Conservation (phyloP, 2,329 filamentous ascomycete genomes). For the Boeremia exigua region DNA sequence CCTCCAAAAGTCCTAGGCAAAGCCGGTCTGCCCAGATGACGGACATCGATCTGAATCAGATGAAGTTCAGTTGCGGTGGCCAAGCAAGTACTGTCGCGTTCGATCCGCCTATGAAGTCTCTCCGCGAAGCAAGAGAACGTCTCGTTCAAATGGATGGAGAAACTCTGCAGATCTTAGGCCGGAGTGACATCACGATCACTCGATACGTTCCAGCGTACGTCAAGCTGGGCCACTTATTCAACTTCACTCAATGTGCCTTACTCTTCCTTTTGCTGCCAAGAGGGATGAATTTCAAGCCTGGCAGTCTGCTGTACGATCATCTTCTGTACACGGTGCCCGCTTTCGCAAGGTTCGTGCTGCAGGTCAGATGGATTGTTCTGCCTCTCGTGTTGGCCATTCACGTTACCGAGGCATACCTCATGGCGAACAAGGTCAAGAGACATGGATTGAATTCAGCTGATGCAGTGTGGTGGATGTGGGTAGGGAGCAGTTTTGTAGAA, state of each 20-base stretch:
- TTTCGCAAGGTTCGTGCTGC: conserved; percentile 64
- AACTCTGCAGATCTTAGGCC: conserved; percentile 65
- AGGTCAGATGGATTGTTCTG: conserved; percentile 65
- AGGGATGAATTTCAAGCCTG: conserved; percentile 41
- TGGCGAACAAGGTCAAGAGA: conserved; percentile 56
- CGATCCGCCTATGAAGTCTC: conserved; percentile 71
- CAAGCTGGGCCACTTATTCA: conserved; percentile 54
- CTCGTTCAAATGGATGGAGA: conserved; percentile 75
- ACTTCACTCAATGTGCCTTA: conserved; percentile 57
- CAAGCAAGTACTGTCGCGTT: conserved; percentile 64
- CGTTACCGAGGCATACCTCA: conserved; percentile 62
- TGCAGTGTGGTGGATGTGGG: conserved; percentile 61
- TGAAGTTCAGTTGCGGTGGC: conserved; percentile 66
- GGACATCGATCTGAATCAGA: conserved; percentile 67
- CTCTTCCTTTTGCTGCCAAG: conserved; percentile 40
- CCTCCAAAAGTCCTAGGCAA: conserved; percentile 60
- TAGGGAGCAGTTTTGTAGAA: conserved; percentile 59
- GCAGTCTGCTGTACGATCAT: conserved; percentile 43
- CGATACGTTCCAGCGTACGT: conserved; percentile 60
- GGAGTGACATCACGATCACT: conserved; percentile 62
- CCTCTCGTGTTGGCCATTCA: conserved; percentile 69
- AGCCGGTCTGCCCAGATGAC: conserved; percentile 66
- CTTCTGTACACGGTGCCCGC: conserved; percentile 58
- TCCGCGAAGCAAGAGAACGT: conserved; percentile 71
- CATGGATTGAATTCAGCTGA: conserved; percentile 60